A percentile compares a stretch with the other conserved stretches of the same genome.
Conservation (phyloP, 441 rosid genomes). For the Hura crepitans region DNA sequence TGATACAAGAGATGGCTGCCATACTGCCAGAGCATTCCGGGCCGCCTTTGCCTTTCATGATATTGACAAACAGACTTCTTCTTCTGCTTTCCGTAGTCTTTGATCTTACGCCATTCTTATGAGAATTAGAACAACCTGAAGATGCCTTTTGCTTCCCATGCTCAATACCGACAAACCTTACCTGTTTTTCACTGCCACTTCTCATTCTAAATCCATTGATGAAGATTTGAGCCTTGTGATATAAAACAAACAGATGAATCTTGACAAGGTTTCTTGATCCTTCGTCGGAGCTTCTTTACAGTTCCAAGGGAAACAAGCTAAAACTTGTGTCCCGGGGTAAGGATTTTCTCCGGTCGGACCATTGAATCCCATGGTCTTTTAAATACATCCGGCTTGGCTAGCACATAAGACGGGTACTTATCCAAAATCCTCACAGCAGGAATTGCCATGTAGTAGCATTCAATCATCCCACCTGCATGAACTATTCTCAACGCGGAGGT, state of each 20-base stretch:
- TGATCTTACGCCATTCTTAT: too few relatives aligned
- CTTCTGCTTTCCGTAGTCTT: too few relatives aligned
- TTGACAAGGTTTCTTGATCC: constrained; percentile 22
- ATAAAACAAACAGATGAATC: background rate
- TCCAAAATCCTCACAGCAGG: constrained; percentile 44
- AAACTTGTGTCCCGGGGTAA: constrained; percentile 39
- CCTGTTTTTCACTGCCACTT: constrained; percentile 25
- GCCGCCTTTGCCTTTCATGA: too few relatives aligned
- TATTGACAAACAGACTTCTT: too few relatives aligned
- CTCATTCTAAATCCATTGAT: constrained; percentile 10
- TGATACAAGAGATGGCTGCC: too few relatives aligned
- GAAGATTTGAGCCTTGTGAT: constrained; percentile 1
- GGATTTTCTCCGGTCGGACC: constrained; percentile 40
- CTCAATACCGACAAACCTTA: constrained; percentile 31
- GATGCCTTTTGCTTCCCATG: constrained; percentile 16
- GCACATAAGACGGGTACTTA: constrained; percentile 36
- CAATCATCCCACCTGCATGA: constrained; percentile 37
- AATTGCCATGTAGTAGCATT: constrained; percentile 40
- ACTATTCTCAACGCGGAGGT: constrained; percentile 35
- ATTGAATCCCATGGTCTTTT: constrained; percentile 43
- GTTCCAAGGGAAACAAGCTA: constrained; percentile 35
- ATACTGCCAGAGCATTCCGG: too few relatives aligned
- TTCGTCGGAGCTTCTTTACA: constrained; percentile 37
- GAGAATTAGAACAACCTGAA: too few relatives aligned
- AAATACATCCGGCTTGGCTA: constrained; percentile 51